phyloP scores from a whole-genome alignment of 495 filamentous ascomycete species.

The Annulohypoxylon stygium region DNA sequence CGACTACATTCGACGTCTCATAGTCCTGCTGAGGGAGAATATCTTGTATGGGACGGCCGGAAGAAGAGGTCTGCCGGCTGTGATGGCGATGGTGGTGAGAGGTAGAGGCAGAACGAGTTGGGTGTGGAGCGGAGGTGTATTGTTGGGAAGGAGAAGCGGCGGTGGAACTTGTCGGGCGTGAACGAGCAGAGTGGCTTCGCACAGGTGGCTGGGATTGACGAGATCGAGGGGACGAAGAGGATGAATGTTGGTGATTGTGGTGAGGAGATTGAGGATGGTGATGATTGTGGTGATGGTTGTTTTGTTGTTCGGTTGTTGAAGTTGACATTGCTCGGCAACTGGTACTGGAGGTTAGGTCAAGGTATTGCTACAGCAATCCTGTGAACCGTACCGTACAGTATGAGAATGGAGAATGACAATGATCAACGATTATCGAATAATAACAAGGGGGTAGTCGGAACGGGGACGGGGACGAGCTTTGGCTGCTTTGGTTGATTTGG shows the following conservation, averaged over 20 bases:
- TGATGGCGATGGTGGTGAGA: conserved; percentile 52
- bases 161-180: conserved; percentile 48
- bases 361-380: conserved; percentile 43
- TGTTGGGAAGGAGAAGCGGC: conserved; percentile 36
- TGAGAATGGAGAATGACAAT: conserved; percentile 3
- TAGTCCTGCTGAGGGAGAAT: conserved; percentile 56
- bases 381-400: conserved; percentile 28
- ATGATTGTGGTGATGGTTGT: conserved; percentile 35
- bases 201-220: conserved; percentile 40
- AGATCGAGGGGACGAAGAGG: conserved; percentile 39
- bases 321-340: conserved; percentile 43
- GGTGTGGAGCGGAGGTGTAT: conserved; percentile 42
- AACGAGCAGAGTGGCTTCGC: conserved; percentile 51
- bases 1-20: conserved; percentile 57
- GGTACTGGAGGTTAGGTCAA: not conserved
- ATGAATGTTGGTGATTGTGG: conserved; percentile 35
- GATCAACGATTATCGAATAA: conserved; percentile 24
- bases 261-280: conserved; percentile 41
- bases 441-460: conserved; percentile 11
- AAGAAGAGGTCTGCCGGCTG: conserved; percentile 51
- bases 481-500: not conserved
- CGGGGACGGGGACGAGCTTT: conserved; percentile 14
- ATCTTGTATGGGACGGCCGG: conserved; percentile 55
- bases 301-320: conserved; percentile 43
- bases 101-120: conserved; percentile 49